Conservation (phyloP, 1,284 basidiomycete genomes). For the Fomitiporia mediterranea region DNA sequence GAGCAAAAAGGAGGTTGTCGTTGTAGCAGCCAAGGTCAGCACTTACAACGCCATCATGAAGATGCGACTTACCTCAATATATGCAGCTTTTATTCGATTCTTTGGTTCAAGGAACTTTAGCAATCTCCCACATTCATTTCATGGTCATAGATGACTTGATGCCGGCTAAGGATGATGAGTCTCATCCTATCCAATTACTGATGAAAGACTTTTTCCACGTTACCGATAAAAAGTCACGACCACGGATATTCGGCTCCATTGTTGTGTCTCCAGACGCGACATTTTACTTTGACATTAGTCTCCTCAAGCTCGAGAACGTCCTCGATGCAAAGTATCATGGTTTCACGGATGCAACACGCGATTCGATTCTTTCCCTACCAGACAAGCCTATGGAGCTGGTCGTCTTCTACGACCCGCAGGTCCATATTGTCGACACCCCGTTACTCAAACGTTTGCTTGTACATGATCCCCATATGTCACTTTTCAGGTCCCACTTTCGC, state of each 20-base stretch:
- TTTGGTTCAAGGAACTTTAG: slow-evolving; percentile 30
- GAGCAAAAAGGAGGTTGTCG: slow-evolving; percentile 33
- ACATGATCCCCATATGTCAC: slow-evolving; percentile 35
- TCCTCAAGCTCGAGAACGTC: slow-evolving; percentile 36
- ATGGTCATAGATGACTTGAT: slow-evolving; percentile 40
- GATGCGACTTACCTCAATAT: background rate
- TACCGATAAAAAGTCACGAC: slow-evolving; percentile 33
- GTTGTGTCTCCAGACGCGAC: slow-evolving; percentile 29
- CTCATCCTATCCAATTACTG: slow-evolving; percentile 36
- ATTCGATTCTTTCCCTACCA: slow-evolving; percentile 31
- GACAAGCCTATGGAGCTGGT: slow-evolving; percentile 38
- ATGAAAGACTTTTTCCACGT: slow-evolving; percentile 43
- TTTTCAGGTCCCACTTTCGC: slow-evolving; percentile 39
- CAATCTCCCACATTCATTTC: slow-evolving; percentile 38
- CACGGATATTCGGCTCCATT: slow-evolving; percentile 42
- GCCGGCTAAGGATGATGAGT: slow-evolving; percentile 24
- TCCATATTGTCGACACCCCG: slow-evolving; percentile 27
- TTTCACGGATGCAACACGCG: slow-evolving; percentile 29
- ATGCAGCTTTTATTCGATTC: slow-evolving; percentile 31
- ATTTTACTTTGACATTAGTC: slow-evolving; percentile 31
- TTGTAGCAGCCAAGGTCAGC: slow-evolving; percentile 36
- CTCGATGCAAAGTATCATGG: slow-evolving; percentile 37
- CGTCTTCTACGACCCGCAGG: slow-evolving; percentile 33
- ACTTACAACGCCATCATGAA: background rate
- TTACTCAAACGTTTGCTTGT: slow-evolving; percentile 35